Base-by-base conservation (phyloP, 306 rosid genomes). In the Vachellia collinsii region DNA sequence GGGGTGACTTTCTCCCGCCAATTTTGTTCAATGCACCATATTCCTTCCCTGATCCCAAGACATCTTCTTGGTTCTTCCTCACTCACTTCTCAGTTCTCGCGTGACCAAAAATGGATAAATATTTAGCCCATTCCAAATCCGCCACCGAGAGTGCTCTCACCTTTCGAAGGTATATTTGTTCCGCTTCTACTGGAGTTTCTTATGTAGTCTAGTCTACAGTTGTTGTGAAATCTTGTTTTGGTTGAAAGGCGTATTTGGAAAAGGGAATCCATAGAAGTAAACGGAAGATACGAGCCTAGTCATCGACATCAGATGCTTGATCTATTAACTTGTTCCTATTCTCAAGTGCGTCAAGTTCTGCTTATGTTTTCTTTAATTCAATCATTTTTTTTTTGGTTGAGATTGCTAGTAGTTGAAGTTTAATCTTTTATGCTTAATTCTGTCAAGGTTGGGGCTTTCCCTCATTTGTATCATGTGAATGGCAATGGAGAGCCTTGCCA, bases 71-170 rank as follows among this genome's bases (percentile, higher is more conserved):
- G 19, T 50, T 50, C n/a, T 50, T 20, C 20, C n/a, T 50, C 56
- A 14, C 20, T 13, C 17, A 50, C 7, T 12, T 16, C 56, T 16
- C 20, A 39, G 46, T 39, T 17, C 29, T 23, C 47, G 65, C 34
- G 77, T 56, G 75, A 36, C 51, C 68, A 78, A 77, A 81, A 77
- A 93, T 91, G 94, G 97, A 91, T 23, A 89, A 91, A 67, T 93
- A 74, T 59, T 42, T 93, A 46, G 85, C 78, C 0, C 75, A 72
- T 11, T 19, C 10, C 37, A 80, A 87, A 13, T 79, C 89, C 72
- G 22, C 79, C 19, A 22, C 13, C 5, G 72, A 79, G 54, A 37
- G 17, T 16, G 34, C 77, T 51, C 75, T 47, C 4, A 64, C 83
- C 36, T 9, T 23, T 29, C 63, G 29, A 16, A 82, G 93, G 95